Percentiles rank a stretch among this genome's conserved stretches.
Conservation (phyloP, 1,284 basidiomycete species). For the Irpex sp. region DNA sequence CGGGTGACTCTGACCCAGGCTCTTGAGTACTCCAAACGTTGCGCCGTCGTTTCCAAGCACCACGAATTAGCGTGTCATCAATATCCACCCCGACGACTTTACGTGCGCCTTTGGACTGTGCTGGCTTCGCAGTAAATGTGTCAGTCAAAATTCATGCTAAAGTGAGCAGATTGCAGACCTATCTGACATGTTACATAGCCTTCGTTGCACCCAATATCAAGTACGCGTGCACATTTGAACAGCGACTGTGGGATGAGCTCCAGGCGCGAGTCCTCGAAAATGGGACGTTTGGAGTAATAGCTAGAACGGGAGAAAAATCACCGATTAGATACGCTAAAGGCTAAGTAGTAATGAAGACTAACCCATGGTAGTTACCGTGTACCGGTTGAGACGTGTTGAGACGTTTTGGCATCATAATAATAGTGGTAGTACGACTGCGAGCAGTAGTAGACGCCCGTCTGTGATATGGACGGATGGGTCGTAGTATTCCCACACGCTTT, state of each 20-base stretch:
- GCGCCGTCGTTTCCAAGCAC: conserved; percentile 67
- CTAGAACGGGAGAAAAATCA: conserved; percentile 28
- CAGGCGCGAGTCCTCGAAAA: conserved; percentile 55
- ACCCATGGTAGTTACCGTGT: conserved; percentile 70
- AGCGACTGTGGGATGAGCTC: conserved; percentile 50
- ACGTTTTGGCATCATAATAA: not conserved
- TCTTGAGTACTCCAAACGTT: conserved; percentile 66
- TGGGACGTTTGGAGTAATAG: conserved; percentile 72
- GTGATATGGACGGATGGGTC: not conserved
- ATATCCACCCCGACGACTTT: conserved; percentile 79
- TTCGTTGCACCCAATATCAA: conserved; percentile 84
- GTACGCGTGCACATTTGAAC: conserved; percentile 53
- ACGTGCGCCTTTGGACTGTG: conserved; percentile 56
- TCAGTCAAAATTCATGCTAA: not conserved
- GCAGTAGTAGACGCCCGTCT: not conserved
- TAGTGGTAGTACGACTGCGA: not conserved
- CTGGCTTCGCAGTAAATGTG: conserved; percentile 32
- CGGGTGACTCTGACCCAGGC: conserved; percentile 24
- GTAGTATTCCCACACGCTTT: too few species aligned
- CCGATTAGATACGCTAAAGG: not conserved
- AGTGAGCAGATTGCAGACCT: conserved; percentile 38
- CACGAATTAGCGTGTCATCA: conserved; percentile 64
- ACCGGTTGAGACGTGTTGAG: conserved; percentile 29
- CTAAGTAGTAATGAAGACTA: conserved; percentile 7
- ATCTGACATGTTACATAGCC: conserved; percentile 81